Evolutionary conservation across 768 basidiomycete genomes (phyloP).

Genomic region (Podaxis sp.): DNA sequence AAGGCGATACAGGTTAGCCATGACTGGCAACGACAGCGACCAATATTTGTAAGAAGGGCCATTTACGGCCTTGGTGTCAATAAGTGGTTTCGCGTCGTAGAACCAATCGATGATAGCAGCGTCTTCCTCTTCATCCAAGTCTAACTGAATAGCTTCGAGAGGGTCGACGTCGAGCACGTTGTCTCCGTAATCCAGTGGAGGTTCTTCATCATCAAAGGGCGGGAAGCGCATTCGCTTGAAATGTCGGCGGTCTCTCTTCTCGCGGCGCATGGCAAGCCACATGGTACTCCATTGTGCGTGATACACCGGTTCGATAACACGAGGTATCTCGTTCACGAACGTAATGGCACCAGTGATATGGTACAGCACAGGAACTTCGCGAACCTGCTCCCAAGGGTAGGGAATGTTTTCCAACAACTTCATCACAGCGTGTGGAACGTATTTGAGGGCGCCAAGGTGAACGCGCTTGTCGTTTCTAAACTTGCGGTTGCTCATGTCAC

Average conservation of each 20-base stretch:
- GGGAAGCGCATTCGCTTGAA: slow-evolving; percentile 99
- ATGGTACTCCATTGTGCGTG: slow-evolving; percentile 99
- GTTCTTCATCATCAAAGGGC: slow-evolving; percentile 99
- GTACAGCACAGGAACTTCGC: slow-evolving; percentile 97
- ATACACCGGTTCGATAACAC: slow-evolving; percentile 95
- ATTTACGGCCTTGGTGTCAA: slow-evolving; percentile 89
- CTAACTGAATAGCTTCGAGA: slow-evolving; percentile 95
- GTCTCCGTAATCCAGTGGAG: slow-evolving; percentile 98
- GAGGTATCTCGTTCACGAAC: slow-evolving; percentile 97
- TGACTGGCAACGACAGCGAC: slow-evolving; percentile 88
- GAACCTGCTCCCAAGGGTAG: slow-evolving; percentile 98
- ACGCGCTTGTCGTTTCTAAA: slow-evolving; percentile 99
- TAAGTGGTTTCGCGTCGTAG: slow-evolving; percentile 93
- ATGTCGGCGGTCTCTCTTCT: slow-evolving; percentile 97
- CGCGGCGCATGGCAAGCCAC: slow-evolving; percentile 99
- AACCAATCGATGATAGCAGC: slow-evolving; percentile 94
- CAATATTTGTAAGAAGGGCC: slow-evolving; percentile 92
- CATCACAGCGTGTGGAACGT: slow-evolving; percentile 99
- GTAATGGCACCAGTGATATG: slow-evolving; percentile 99
- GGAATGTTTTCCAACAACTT: slow-evolving; percentile 99
- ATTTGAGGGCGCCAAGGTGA: slow-evolving; percentile 96
- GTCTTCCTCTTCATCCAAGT: slow-evolving; percentile 92
- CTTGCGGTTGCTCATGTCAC: slow-evolving; percentile 99
- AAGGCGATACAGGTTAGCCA: slow-evolving; percentile 95
- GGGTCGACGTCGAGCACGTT: slow-evolving; percentile 98